Evolutionary conservation across 345 rosid genomes (phyloP), one percentile per base, ranked within the genome.

Genomic region (Populus ilicifolia): DNA sequence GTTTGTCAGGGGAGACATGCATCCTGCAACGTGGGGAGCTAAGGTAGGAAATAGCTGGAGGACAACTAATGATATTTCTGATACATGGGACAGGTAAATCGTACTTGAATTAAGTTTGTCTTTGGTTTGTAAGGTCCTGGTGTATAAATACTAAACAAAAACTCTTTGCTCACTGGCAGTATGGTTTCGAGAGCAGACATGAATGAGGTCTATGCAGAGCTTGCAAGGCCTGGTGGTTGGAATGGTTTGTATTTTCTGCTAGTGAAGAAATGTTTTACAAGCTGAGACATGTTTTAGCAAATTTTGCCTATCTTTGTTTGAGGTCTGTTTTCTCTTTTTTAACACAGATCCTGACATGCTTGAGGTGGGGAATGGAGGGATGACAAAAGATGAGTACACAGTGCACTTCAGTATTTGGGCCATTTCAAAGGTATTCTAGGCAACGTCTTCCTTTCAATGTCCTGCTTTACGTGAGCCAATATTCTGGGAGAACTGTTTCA

Each of bases 281-380:
- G 16, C 44, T 41, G 8, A 29, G 25, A 25, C 30, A 36, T 13
- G 20, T 39, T 63, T 30, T 3, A 41, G 14, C 39, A 6, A 23
- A 48, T n/a, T 11, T 63, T 70, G 23, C 41, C 50, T 2, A 20
- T 43, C 39, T 50, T 29, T 18, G 52, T 18, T 25, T 52, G 12
- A 46, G 11, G 21, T 78, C n/a, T 33, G 30, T n/a, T 21, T 16
- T 36, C n/a, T 61, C 14, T 52, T 46, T 27, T 5, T 41, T 29
- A 72, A 43, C 46, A 68, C 80, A 95, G 99, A 96, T 78, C 97
- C 99, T 68, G 99, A 96, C 86, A 96, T 96, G 99, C 97, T 96
- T 71, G 99, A 96, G 86, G 91, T 96, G 8, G 99, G 98, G 5
- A 96, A 96, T 82, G 98, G 99, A 80, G 97, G 99, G 76, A 94